A percentile compares a stretch with the other conserved stretches of the same genome.
Conservation (phyloP, 2,329 filamentous ascomycete genomes). For the Cryphonectria parasitica region DNA sequence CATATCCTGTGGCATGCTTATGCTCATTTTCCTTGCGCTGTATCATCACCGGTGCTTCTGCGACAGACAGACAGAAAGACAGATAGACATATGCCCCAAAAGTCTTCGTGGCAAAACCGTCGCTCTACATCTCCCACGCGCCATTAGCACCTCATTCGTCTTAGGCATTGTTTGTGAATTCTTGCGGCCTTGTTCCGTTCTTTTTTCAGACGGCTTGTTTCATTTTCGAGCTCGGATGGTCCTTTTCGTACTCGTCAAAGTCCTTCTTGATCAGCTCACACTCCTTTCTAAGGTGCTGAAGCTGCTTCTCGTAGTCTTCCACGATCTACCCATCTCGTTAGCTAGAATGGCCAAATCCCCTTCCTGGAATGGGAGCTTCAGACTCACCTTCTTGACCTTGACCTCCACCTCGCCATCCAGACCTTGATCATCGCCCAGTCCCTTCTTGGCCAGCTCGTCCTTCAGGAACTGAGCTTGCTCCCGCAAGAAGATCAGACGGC, state of each 20-base stretch:
- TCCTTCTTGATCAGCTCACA: conserved; percentile 65
- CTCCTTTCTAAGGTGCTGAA: conserved; percentile 75
- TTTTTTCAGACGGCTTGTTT: neutral
- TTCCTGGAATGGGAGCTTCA: neutral
- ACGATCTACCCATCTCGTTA: conserved; percentile 60
- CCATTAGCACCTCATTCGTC: neutral
- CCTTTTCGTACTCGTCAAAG: conserved; percentile 59
- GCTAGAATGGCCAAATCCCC: conserved; percentile 8
- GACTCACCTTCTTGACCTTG: conserved; percentile 73
- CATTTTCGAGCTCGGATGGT: conserved; percentile 38
- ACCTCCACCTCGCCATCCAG: conserved; percentile 72
- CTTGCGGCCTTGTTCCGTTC: neutral
- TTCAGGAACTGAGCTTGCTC: conserved; percentile 74
- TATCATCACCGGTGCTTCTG: neutral
- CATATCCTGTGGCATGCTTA: neutral
- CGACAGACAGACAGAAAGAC: neutral
- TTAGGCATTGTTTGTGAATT: neutral
- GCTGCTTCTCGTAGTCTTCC: conserved; percentile 80
- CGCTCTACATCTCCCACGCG: neutral
- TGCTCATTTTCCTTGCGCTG: neutral
- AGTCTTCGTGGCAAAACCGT: neutral
- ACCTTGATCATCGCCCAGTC: conserved; percentile 57
- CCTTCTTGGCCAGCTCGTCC: conserved; percentile 72
- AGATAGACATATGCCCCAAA: neutral
- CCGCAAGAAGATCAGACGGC: conserved; percentile 73